These are phyloP conservation scores for Starmerella powellii DNA, from an alignment of 805 yeast genomes.

Conservation along the genomic window DNA sequence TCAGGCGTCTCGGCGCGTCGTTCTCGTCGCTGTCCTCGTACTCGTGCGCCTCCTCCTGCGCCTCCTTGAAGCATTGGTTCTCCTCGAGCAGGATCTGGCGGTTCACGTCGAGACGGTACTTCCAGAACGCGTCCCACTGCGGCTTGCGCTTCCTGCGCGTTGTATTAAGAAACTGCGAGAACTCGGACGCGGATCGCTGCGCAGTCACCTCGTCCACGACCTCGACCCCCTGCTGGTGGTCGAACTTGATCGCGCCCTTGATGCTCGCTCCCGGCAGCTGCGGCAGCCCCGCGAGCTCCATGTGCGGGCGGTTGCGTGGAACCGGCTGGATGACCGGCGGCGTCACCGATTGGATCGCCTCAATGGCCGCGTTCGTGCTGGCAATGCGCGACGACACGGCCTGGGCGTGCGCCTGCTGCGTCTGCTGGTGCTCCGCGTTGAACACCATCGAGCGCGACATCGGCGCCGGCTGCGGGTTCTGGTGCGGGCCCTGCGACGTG, in stretches of 20 bases:
- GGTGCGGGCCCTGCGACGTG: background rate
- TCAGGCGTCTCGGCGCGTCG: slow-evolving; percentile 11
- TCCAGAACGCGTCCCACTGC: slow-evolving; percentile 30
- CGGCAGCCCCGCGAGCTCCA: slow-evolving; percentile 18
- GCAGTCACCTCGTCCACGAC: slow-evolving; percentile 24
- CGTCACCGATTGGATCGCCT: slow-evolving; percentile 19
- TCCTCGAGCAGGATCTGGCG: slow-evolving; percentile 18
- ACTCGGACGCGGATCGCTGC: slow-evolving; percentile 21
- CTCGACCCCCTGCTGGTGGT: slow-evolving; percentile 2
- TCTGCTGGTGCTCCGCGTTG: background rate
- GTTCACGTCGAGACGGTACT: slow-evolving; percentile 18
- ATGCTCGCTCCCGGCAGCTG: slow-evolving; percentile 24
- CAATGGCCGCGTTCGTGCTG: slow-evolving; percentile 21
- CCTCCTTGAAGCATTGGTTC: slow-evolving; percentile 20
- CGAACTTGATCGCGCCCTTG: slow-evolving; percentile 18
- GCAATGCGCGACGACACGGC: slow-evolving; percentile 17
- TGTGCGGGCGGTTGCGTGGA: slow-evolving; percentile 16
- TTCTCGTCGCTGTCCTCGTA: slow-evolving; percentile 21
- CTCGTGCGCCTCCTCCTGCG: slow-evolving; percentile 20
- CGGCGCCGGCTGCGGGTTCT: background rate
- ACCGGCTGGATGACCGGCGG: slow-evolving; percentile 19
- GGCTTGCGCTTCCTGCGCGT: slow-evolving; percentile 25
- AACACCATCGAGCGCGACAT: background rate
- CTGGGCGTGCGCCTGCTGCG: slow-evolving; percentile 7
- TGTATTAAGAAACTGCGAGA: slow-evolving; percentile 21